phyloP scores from a whole-genome alignment of 108 stramenopile genomes.

The Skeletonema potamos region DNA sequence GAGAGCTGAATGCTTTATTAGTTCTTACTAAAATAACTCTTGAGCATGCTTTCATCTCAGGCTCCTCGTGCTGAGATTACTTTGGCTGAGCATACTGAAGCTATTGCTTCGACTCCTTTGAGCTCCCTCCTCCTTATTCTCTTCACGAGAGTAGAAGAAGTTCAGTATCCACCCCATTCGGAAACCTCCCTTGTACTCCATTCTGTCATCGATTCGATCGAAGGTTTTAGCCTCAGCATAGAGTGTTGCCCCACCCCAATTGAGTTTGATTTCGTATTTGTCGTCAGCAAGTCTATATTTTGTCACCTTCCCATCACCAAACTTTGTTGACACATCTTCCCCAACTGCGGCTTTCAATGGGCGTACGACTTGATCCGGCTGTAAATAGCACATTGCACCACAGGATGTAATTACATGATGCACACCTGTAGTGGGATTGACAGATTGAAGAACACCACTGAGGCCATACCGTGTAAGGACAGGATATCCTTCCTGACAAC shows the following conservation, averaged over 20 bases:
- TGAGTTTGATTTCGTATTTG: slow-evolving; percentile 71
- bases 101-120: slow-evolving; percentile 85
- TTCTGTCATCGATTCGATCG: slow-evolving; percentile 74
- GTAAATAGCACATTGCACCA: slow-evolving; percentile 80
- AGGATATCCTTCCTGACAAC: slow-evolving; percentile 88
- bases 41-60: slow-evolving; percentile 1
- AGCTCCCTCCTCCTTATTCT: slow-evolving; percentile 25
- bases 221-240: slow-evolving; percentile 80
- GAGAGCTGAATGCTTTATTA: no score
- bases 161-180: slow-evolving; percentile 83
- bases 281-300: slow-evolving; percentile 62
- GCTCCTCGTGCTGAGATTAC: slow-evolving; percentile 39
- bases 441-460: slow-evolving; percentile 82
- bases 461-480: slow-evolving; percentile 74
- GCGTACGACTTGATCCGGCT: slow-evolving; percentile 76
- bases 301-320: slow-evolving; percentile 79
- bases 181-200: slow-evolving; percentile 74
- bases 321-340: slow-evolving; percentile 82
- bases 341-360: slow-evolving; percentile 87
- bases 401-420: slow-evolving; percentile 81
- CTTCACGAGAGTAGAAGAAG: slow-evolving; percentile 64
- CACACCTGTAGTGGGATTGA: slow-evolving; percentile 87
- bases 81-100: slow-evolving; percentile 49
- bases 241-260: slow-evolving; percentile 70
- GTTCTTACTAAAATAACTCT: no score